Evolutionary conservation across 352 stramenopile species (phyloP).

Genomic region (Peronosclerospora sorghi): DNA sequence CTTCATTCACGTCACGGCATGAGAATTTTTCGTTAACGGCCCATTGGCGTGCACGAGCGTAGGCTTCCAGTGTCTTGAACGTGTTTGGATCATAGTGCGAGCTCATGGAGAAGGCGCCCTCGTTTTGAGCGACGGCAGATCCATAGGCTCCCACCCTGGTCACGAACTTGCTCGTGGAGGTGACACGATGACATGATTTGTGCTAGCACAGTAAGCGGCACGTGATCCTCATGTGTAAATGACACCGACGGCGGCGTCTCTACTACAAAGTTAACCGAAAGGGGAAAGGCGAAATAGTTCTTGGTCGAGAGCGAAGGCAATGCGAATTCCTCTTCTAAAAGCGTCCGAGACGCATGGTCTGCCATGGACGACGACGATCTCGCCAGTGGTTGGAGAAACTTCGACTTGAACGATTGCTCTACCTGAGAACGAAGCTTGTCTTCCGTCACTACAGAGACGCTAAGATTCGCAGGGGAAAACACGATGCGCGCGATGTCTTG

Average conservation of each 20-base stretch:
- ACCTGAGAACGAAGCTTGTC: conserved; percentile 47
- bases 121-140: conserved; percentile 51
- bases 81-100: conserved; percentile 84
- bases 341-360: conserved; percentile 10
- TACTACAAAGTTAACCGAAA: conserved; percentile 79
- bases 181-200: conserved; percentile 82
- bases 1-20: conserved; percentile 68
- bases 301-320: conserved; percentile 21
- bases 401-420: conserved; percentile 30
- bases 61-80: conserved; percentile 62
- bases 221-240: conserved; percentile 64
- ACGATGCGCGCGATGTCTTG: conserved; percentile 44
- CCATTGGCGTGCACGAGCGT: conserved; percentile 44
- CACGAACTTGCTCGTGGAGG: conserved; percentile 70
- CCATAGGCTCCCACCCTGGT: conserved; percentile 75
- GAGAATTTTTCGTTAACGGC: conserved; percentile 42
- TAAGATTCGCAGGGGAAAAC: conserved; percentile 47
- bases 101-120: conserved; percentile 71
- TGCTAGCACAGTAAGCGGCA: conserved; percentile 57
- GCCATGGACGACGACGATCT: conserved; percentile 5
- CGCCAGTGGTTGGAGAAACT: conserved; percentile 35
- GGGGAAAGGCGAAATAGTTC: conserved; percentile 63
- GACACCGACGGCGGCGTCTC: conserved; percentile 61
- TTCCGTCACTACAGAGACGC: conserved; percentile 65
- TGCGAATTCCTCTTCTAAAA: conserved; percentile 13